Conservation (phyloP, 164 flowering plant species). For the Annona squamosa region DNA sequence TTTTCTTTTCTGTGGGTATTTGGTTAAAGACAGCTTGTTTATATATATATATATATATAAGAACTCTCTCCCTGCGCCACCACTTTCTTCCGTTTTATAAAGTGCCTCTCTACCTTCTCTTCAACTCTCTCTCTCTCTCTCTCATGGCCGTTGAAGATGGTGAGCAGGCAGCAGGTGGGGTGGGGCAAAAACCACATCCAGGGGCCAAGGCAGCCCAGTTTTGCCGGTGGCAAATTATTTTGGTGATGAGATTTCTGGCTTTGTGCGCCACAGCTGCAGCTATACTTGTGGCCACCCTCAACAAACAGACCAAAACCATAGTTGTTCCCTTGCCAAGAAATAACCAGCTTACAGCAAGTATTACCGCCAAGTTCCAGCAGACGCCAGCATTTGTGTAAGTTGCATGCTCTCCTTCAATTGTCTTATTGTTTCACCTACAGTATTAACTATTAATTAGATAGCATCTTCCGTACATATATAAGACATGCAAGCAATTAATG, state of each 20-base stretch:
- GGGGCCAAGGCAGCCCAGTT: neutral
- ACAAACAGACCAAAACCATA: conserved; percentile 51
- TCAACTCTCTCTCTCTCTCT: conserved; percentile 1
- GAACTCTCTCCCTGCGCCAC: neutral
- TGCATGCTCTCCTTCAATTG: neutral
- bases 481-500: too few relatives aligned
- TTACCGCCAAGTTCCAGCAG: conserved; percentile 67
- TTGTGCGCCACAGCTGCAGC: conserved; percentile 52
- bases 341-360: conserved; percentile 35
- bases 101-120: neutral
- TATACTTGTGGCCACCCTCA: conserved; percentile 64
- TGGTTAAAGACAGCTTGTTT: too few relatives aligned
- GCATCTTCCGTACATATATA: too few relatives aligned
- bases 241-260: conserved; percentile 44
- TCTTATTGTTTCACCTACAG: neutral
- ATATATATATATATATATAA: too few relatives aligned
- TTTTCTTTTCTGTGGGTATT: too few relatives aligned
- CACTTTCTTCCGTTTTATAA: neutral
- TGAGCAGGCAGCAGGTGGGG: neutral
- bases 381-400: conserved; percentile 75
- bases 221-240: conserved; percentile 13
- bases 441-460: too few relatives aligned
- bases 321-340: conserved; percentile 57
- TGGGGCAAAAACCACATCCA: neutral
- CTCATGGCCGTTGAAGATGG: conserved; percentile 7